Conservation (phyloP, 2,329 filamentous ascomycete genomes). For the Pseudohalonectria lignicola region DNA sequence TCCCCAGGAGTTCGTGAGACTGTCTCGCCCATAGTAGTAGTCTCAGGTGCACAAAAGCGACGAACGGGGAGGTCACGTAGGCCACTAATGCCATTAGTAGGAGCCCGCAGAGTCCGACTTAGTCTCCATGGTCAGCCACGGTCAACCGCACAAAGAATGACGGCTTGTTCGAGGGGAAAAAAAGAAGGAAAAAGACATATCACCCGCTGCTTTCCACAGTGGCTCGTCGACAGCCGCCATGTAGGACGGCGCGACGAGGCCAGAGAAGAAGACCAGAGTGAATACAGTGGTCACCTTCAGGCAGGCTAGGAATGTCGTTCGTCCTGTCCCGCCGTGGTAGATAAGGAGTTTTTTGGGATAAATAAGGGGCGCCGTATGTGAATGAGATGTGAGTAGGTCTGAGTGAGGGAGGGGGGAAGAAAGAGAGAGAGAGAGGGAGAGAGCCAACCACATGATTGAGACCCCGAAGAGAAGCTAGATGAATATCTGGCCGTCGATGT, state of each 20-base stretch:
- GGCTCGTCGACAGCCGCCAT: slow-evolving; percentile 27
- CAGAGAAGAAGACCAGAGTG: slow-evolving; percentile 53
- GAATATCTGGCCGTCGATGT: too few relatives aligned
- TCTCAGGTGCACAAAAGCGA: slow-evolving; percentile 59
- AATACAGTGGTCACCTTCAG: slow-evolving; percentile 63
- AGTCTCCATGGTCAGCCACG: too few relatives aligned
- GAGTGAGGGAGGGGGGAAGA: neutral
- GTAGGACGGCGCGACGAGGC: slow-evolving; percentile 52
- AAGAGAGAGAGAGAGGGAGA: neutral
- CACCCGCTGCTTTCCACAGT: slow-evolving; percentile 19
- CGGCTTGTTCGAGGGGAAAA: neutral
- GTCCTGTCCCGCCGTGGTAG: slow-evolving; percentile 62
- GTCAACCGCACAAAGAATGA: slow-evolving; percentile 2
- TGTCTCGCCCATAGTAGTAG: slow-evolving; percentile 55
- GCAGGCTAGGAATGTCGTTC: slow-evolving; percentile 57
- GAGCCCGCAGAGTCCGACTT: slow-evolving; percentile 50
- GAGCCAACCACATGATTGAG: too few relatives aligned
- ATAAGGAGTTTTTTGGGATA: slow-evolving; percentile 54
- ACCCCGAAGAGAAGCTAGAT: too few relatives aligned
- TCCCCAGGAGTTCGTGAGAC: slow-evolving; percentile 43
- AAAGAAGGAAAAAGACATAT: slow-evolving; percentile 18
- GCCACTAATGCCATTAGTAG: slow-evolving; percentile 55
- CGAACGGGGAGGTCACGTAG: slow-evolving; percentile 58
- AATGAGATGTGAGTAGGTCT: neutral
- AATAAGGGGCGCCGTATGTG: slow-evolving; percentile 20